Conservation (phyloP, 805 yeast genomes). For the Metschnikowia reukaufii region DNA sequence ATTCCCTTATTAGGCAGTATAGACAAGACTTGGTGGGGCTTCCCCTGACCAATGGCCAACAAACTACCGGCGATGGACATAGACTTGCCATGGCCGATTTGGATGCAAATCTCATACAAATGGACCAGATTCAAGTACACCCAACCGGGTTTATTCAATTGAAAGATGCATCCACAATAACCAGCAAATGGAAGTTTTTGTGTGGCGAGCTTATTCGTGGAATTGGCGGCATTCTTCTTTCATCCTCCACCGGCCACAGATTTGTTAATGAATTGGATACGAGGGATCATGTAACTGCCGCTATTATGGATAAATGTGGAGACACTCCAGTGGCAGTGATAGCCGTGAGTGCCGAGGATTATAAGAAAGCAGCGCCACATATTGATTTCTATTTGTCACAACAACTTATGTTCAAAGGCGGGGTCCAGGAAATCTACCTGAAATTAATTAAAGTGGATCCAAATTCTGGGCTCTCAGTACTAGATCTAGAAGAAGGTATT, state of each 20-base stretch:
- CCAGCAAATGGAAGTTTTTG: slow-evolving; percentile 49
- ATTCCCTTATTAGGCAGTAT: slow-evolving; percentile 35
- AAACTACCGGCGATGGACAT: slow-evolving; percentile 62
- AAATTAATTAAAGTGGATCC: slow-evolving; percentile 11
- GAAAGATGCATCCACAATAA: slow-evolving; percentile 34
- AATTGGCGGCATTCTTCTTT: slow-evolving; percentile 54
- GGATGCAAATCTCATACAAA: slow-evolving; percentile 52
- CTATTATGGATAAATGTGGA: slow-evolving; percentile 31
- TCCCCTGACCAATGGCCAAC: slow-evolving; percentile 58
- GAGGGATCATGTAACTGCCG: slow-evolving; percentile 51
- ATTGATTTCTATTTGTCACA: slow-evolving; percentile 48
- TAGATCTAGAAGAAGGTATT: background rate
- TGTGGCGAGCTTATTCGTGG: slow-evolving; percentile 65
- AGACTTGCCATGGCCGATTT: slow-evolving; percentile 42
- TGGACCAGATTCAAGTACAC: slow-evolving; percentile 61
- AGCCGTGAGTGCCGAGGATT: slow-evolving; percentile 45
- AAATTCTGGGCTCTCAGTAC: background rate
- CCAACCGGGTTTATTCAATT: slow-evolving; percentile 58
- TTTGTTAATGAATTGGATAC: slow-evolving; percentile 56
- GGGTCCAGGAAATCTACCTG: slow-evolving; percentile 19
- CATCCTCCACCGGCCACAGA: slow-evolving; percentile 45
- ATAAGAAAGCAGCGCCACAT: slow-evolving; percentile 46
- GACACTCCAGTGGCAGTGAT: slow-evolving; percentile 22
- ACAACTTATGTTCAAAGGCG: slow-evolving; percentile 28
- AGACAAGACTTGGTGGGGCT: slow-evolving; percentile 46